Conservation (phyloP, 257 asterid species). For the Ocimum tenuiflorum region DNA sequence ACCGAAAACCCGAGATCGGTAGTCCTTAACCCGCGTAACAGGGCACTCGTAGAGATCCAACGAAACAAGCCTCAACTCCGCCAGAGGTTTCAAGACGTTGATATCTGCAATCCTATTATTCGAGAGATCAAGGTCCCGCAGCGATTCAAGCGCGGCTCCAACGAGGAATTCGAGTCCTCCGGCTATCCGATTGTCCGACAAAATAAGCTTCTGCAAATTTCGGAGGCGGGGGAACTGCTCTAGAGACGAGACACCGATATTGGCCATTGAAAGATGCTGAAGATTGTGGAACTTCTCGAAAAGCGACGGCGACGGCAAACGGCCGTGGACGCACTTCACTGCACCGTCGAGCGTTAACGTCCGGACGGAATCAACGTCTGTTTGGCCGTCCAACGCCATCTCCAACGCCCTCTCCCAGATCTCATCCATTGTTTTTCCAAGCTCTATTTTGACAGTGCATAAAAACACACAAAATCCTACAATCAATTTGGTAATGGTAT, state of each 20-base stretch:
- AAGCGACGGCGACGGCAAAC: conserved; percentile 78
- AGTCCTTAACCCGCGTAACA: conserved; percentile 76
- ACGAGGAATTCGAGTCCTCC: conserved; percentile 81
- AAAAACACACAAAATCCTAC: not conserved
- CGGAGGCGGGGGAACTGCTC: conserved; percentile 74
- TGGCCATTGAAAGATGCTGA: conserved; percentile 81
- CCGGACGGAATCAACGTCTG: conserved; percentile 55
- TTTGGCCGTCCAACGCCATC: conserved; percentile 84
- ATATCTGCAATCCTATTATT: conserved; percentile 79
- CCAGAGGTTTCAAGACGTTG: conserved; percentile 71
- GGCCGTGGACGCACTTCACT: conserved; percentile 87
- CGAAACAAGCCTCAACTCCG: conserved; percentile 70
- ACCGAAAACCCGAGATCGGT: conserved; percentile 78
- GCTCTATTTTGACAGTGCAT: not conserved
- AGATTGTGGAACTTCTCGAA: conserved; percentile 79
- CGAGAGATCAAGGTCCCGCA: conserved; percentile 87
- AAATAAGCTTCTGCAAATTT: conserved; percentile 60
- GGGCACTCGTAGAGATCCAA: conserved; percentile 96
- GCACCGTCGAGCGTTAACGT: conserved; percentile 84
- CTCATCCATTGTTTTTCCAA: conserved; percentile 60
- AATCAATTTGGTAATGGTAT: not conserved
- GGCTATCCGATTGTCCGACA: conserved; percentile 84
- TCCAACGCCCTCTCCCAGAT: conserved; percentile 95
- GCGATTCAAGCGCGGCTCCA: conserved; percentile 60
- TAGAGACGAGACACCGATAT: conserved; percentile 76